phyloP scores from a whole-genome alignment of 345 rosid genomes.

The Brassica napus region Da-Ae NC_063439.1:4105501-4106000 shows the following conservation, averaged over 20 bases:
- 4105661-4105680: slow-evolving; percentile 1
- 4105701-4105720: background rate
- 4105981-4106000: background rate
- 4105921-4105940: background rate
- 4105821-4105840: background rate
- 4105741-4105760: background rate
- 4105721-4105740: background rate
- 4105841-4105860: background rate
- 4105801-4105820: background rate
- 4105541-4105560: background rate
- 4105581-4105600: background rate
- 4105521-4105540: background rate
- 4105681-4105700: background rate
- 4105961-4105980: background rate
- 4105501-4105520: background rate
- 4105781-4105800: slow-evolving; percentile 3
- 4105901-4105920: background rate
- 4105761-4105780: background rate
- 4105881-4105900: background rate
- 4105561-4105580: background rate
- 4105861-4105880: background rate
- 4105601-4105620: background rate
- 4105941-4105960: background rate
- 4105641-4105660: background rate
- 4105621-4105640: background rate